These are phyloP conservation scores for Omphalotus guepiniiformis DNA, from an alignment of 768 basidiomycete genomes.

Conservation along the genomic window DNA sequence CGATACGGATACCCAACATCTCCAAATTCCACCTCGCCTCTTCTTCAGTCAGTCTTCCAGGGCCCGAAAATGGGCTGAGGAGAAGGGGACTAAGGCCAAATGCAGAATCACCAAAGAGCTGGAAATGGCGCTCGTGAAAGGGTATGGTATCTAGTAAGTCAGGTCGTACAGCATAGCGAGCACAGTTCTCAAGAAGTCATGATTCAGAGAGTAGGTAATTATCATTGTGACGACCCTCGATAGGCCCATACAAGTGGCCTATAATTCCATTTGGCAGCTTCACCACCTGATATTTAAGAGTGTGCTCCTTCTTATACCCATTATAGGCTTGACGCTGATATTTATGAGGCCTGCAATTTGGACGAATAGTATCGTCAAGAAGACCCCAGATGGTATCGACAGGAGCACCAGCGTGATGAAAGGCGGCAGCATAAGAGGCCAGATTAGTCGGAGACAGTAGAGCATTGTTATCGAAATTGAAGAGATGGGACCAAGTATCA, in stretches of 20 bases:
- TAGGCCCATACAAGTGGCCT: slow-evolving; percentile 18
- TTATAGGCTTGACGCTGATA: slow-evolving; percentile 18
- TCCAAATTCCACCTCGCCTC: slow-evolving; percentile 14
- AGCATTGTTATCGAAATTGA: slow-evolving; percentile 12
- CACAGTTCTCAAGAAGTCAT: neutral
- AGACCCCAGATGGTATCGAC: slow-evolving; percentile 15
- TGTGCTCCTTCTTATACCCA: slow-evolving; percentile 20
- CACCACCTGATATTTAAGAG: slow-evolving; percentile 19
- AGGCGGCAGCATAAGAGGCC: slow-evolving; percentile 12
- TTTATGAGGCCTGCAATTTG: slow-evolving; percentile 13
- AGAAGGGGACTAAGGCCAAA: slow-evolving; percentile 17
- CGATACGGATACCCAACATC: slow-evolving; percentile 14
- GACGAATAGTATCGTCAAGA: slow-evolving; percentile 21
- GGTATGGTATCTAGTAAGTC: neutral
- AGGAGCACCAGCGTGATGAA: slow-evolving; percentile 10
- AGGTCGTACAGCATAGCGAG: slow-evolving; percentile 1
- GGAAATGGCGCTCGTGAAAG: slow-evolving; percentile 9
- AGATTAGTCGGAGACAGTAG: slow-evolving; percentile 11
- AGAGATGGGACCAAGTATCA: slow-evolving; percentile 16
- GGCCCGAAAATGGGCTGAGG: slow-evolving; percentile 17
- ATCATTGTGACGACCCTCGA: slow-evolving; percentile 18
- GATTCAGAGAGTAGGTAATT: slow-evolving; percentile 11
- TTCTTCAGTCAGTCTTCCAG: slow-evolving; percentile 7
- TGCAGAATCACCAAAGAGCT: slow-evolving; percentile 24
- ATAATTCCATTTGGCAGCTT: slow-evolving; percentile 19